Conservation (phyloP, 1,284 basidiomycete genomes). For the Puccinia triticina region DNA sequence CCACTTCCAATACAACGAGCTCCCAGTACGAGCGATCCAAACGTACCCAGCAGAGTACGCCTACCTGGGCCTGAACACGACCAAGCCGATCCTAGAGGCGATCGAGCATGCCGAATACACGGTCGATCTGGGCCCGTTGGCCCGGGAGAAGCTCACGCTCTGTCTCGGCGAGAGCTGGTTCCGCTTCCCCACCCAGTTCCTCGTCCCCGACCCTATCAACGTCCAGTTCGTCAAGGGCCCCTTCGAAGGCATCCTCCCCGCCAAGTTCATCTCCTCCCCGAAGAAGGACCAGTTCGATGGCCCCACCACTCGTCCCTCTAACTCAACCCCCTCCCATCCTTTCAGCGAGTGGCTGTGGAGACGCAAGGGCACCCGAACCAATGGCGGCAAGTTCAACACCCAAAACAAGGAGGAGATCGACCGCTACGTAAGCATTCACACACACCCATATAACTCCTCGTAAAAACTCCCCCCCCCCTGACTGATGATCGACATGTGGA, state of each 20-base stretch:
- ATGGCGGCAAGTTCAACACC: slow-evolving; percentile 79
- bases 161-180: slow-evolving; percentile 97
- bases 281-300: slow-evolving; percentile 45
- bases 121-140: slow-evolving; percentile 27
- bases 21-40: slow-evolving; percentile 69
- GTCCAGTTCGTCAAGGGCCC: slow-evolving; percentile 86
- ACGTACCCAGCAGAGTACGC: slow-evolving; percentile 59
- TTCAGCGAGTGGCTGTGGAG: slow-evolving; percentile 66
- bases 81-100: slow-evolving; percentile 71
- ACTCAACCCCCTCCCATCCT: slow-evolving; percentile 18
- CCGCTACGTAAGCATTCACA: slow-evolving; percentile 71
- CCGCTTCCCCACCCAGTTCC: slow-evolving; percentile 86
- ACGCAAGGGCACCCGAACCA: slow-evolving; percentile 69
- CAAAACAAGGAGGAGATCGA: slow-evolving; percentile 77
- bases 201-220: slow-evolving; percentile 78
- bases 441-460: neutral
- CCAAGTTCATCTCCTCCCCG: slow-evolving; percentile 68
- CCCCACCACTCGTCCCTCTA: slow-evolving; percentile 53
- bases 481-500: neutral
- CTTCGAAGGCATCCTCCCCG: slow-evolving; percentile 84
- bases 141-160: slow-evolving; percentile 66
- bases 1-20: slow-evolving; percentile 75
- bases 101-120: slow-evolving; percentile 63
- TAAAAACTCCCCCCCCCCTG: neutral
- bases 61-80: slow-evolving; percentile 68